Percentiles rank a stretch among this genome's conserved stretches.
phyloP scores from a whole-genome alignment of 2,329 filamentous ascomycete genomes.

The Apiospora koreana region DNA sequence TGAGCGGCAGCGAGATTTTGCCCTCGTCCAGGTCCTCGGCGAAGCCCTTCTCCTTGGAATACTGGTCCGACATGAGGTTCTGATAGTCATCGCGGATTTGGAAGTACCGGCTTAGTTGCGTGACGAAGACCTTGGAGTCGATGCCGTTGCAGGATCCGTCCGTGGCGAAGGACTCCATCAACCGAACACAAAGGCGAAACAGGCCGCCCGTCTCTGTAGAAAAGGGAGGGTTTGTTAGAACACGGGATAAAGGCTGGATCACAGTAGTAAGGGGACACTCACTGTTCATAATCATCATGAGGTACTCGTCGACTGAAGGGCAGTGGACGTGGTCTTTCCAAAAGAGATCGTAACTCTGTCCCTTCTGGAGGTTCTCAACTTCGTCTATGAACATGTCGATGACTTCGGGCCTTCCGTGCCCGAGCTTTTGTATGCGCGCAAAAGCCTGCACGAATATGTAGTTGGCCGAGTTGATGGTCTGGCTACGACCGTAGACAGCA shows the following conservation, averaged over 20 bases:
- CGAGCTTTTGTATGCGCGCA: neutral
- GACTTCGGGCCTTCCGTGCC: slow-evolving; percentile 1
- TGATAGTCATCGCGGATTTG: slow-evolving; percentile 3
- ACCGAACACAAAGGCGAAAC: neutral
- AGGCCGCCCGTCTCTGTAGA: neutral
- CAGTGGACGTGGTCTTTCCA: neutral
- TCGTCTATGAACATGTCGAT: neutral
- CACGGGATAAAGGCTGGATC: too few species aligned
- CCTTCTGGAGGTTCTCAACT: neutral
- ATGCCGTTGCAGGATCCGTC: neutral
- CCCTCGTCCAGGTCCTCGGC: slow-evolving; percentile 6
- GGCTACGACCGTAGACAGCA: neutral
- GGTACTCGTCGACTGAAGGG: neutral
- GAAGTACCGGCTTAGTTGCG: neutral
- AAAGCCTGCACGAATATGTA: neutral
- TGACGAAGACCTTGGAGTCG: neutral
- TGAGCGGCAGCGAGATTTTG: neutral
- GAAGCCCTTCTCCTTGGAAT: neutral
- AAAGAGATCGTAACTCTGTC: neutral
- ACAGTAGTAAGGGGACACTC: too few species aligned
- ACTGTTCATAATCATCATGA: neutral
- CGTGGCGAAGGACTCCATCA: neutral
- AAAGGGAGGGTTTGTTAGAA: too few species aligned
- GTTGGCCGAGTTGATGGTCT: neutral
- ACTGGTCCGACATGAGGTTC: neutral